Percentiles rank a stretch among this genome's conserved stretches.
Conservation (phyloP, 306 rosid genomes). For the Sphenostylis stenocarpa region DNA sequence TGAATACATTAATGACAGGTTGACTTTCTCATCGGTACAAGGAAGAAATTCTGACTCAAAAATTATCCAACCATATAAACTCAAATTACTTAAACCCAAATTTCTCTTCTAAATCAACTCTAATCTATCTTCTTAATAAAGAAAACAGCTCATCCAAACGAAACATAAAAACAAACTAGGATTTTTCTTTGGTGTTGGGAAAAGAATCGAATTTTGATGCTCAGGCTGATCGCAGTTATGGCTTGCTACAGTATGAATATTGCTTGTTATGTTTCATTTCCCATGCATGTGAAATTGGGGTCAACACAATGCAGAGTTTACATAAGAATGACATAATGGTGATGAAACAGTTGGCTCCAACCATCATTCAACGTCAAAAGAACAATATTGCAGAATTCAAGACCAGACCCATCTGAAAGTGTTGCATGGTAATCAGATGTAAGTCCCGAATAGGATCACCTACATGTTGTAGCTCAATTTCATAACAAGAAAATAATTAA, state of each 20-base stretch:
- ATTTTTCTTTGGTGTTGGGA: too few relatives aligned
- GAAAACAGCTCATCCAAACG: too few relatives aligned
- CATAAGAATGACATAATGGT: background rate
- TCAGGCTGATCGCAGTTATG: background rate
- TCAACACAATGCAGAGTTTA: background rate
- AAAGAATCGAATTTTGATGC: background rate
- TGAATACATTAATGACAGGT: too few relatives aligned
- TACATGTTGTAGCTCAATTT: too few relatives aligned
- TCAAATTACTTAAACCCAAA: too few relatives aligned
- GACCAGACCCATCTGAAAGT: background rate
- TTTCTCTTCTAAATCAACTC: too few relatives aligned
- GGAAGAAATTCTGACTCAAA: too few relatives aligned
- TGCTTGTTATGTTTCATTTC: background rate
- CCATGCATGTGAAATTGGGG: background rate
- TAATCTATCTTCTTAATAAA: too few relatives aligned
- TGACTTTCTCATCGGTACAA: too few relatives aligned
- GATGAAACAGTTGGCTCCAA: background rate
- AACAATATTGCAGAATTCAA: background rate
- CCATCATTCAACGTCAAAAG: background rate
- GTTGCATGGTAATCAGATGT: background rate
- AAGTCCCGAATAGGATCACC: background rate
- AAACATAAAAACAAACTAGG: too few relatives aligned
- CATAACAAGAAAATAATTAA: too few relatives aligned
- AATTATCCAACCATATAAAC: too few relatives aligned
- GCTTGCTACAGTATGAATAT: background rate